Percentiles rank a stretch among this genome's conserved stretches.
Conservation (phyloP, 768 basidiomycete genomes). For the Pulveroboletus sp. region DNA sequence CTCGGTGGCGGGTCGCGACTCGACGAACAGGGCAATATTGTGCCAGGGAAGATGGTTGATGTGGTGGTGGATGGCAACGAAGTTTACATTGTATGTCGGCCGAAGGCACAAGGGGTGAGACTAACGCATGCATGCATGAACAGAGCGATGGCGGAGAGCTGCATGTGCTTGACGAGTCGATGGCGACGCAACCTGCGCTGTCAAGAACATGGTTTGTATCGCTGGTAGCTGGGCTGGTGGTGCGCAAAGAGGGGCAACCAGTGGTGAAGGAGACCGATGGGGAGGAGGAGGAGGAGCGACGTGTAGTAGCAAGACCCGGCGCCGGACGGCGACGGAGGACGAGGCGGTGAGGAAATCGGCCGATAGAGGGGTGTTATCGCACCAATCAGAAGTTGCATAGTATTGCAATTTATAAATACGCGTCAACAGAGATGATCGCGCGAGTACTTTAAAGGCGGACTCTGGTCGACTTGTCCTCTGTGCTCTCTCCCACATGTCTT, state of each 20-base stretch:
- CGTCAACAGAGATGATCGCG: conserved; percentile 19
- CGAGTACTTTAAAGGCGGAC: conserved; percentile 24
- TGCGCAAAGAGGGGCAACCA: conserved; percentile 14
- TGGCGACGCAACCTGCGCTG: conserved; percentile 56
- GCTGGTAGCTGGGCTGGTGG: conserved; percentile 33
- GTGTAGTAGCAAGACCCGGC: conserved; percentile 44
- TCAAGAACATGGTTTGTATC: conserved; percentile 68
- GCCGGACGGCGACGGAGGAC: conserved; percentile 64
- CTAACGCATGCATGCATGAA: conserved; percentile 9
- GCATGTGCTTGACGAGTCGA: conserved; percentile 55
- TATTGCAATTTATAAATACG: conserved; percentile 23
- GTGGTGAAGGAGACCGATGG: conserved; percentile 36
- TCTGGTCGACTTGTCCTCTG: neutral
- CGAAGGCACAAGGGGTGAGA: conserved; percentile 8
- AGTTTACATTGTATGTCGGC: conserved; percentile 68
- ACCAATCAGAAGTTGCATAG: conserved; percentile 23
- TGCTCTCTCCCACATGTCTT: conserved; percentile 18
- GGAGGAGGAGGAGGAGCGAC: conserved; percentile 38
- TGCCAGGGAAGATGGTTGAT: conserved; percentile 58
- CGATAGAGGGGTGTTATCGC: too few relatives aligned
- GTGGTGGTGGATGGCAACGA: conserved; percentile 77
- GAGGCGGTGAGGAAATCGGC: conserved; percentile 43
- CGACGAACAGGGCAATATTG: conserved; percentile 56
- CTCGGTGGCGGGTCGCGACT: conserved; percentile 49
- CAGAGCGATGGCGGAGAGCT: conserved; percentile 63